A percentile compares a stretch with the other conserved stretches of the same genome.
Evolutionary conservation across 345 rosid genomes (phyloP).

Genomic region (Kernera saxatilis): DNA sequence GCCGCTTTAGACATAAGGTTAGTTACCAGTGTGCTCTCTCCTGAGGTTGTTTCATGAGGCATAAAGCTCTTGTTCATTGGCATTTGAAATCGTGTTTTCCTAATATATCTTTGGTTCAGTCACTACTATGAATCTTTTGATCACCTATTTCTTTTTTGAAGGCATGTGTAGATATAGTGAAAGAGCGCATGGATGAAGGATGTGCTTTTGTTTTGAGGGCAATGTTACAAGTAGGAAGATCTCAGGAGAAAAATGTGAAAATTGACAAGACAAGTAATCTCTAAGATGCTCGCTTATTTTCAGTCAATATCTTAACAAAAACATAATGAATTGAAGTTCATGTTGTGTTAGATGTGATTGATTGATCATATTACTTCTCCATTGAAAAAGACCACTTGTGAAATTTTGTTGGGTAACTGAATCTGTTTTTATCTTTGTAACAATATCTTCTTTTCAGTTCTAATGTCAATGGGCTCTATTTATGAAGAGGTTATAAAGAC

Average conservation of each 20-base stretch:
- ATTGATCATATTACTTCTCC: not conserved
- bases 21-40: slow-evolving; percentile 15
- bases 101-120: no score
- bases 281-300: slow-evolving; percentile 2
- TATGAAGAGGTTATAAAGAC: slow-evolving; percentile 79
- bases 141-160: slow-evolving; percentile 2
- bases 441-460: slow-evolving; percentile 41
- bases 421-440: not conserved
- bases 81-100: not conserved
- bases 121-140: not conserved
- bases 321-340: not conserved
- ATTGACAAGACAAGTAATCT: slow-evolving; percentile 54
- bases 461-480: slow-evolving; percentile 56
- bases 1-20: slow-evolving; percentile 77
- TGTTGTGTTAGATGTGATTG: not conserved
- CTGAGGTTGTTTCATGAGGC: not conserved
- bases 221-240: slow-evolving; percentile 72
- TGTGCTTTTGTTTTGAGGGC: slow-evolving; percentile 68
- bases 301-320: no score
- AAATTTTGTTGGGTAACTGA: not conserved
- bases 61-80: not conserved
- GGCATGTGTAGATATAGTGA: slow-evolving; percentile 68
- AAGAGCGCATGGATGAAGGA: slow-evolving; percentile 57
- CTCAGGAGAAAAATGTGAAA: slow-evolving; percentile 68
- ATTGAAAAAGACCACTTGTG: not conserved